A percentile compares a stretch with the other conserved stretches of the same genome.
These are phyloP conservation scores for Leucocoprinus birnbaumii DNA, from an alignment of 768 basidiomycete genomes.

Conservation along the genomic window DNA sequence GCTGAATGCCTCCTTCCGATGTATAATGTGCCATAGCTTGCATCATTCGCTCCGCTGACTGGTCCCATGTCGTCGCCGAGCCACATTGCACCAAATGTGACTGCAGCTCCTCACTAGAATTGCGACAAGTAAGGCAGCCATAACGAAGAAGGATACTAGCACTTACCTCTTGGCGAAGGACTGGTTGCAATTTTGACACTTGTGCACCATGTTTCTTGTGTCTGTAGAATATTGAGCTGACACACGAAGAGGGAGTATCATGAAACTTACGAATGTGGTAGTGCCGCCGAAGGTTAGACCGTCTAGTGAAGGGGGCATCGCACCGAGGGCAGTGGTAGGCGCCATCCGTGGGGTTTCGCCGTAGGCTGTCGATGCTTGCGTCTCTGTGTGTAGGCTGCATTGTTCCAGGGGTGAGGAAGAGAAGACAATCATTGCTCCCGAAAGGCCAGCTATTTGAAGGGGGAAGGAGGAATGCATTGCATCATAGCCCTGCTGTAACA, in stretches of 20 bases:
- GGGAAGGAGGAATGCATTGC: not conserved
- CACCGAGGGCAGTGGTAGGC: conserved; percentile 34
- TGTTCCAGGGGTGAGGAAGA: not conserved
- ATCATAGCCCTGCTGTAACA: conserved; percentile 9
- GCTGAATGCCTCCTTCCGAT: conserved; percentile 2
- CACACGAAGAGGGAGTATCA: conserved; percentile 7
- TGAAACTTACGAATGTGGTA: conserved; percentile 30
- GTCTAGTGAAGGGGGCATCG: conserved; percentile 32
- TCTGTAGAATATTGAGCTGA: conserved; percentile 16
- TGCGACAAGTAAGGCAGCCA: not conserved
- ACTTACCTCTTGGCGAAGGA: conserved; percentile 20
- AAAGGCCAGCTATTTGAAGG: conserved; percentile 12
- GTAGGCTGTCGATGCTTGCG: conserved; percentile 26
- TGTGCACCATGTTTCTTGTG: conserved; percentile 21
- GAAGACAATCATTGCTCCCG: conserved; percentile 3
- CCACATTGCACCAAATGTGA: conserved; percentile 12
- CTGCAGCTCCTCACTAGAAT: conserved; percentile 11
- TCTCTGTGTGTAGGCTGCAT: conserved; percentile 10
- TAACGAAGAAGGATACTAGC: not conserved
- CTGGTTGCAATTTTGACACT: conserved; percentile 24
- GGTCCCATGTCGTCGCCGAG: conserved; percentile 9
- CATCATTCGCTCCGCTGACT: conserved; percentile 9
- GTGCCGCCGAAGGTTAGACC: conserved; percentile 33
- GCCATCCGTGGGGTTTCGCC: conserved; percentile 29
- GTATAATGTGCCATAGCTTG: conserved; percentile 10